Evolutionary conservation across 2,329 filamentous ascomycete species (phyloP).

Genomic region (Fonsecaea pugnacius): DNA sequence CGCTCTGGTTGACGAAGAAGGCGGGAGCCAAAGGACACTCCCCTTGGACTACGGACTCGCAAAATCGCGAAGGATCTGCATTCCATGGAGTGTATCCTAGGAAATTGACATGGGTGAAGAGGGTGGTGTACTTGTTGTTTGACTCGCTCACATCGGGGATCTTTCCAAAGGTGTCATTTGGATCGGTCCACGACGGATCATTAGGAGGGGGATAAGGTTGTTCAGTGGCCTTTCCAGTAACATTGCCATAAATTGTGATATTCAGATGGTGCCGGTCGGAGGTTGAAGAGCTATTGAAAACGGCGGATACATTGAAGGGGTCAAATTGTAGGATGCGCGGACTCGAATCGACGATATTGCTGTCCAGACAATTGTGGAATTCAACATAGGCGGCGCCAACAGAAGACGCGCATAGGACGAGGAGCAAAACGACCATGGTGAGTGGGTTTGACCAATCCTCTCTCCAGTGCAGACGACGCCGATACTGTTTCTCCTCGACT

Average conservation of each 20-base stretch:
- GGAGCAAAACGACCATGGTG: slow-evolving; percentile 11
- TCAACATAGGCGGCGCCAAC: slow-evolving; percentile 67
- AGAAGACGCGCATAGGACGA: slow-evolving; percentile 8
- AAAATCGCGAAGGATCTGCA: slow-evolving; percentile 65
- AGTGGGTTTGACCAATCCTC: neutral
- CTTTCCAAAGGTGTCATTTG: slow-evolving; percentile 70
- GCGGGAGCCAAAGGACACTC: slow-evolving; percentile 76
- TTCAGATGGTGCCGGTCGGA: slow-evolving; percentile 68
- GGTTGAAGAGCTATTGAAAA: slow-evolving; percentile 63
- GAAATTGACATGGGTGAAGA: slow-evolving; percentile 72
- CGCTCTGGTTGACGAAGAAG: slow-evolving; percentile 63
- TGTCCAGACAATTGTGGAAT: slow-evolving; percentile 80
- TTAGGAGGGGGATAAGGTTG: slow-evolving; percentile 64
- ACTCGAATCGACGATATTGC: slow-evolving; percentile 61
- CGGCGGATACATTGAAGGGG: slow-evolving; percentile 73
- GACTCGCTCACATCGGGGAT: slow-evolving; percentile 68
- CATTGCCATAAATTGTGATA: slow-evolving; percentile 87
- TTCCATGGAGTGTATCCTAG: slow-evolving; percentile 75
- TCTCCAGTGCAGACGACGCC: neutral
- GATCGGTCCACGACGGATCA: slow-evolving; percentile 66
- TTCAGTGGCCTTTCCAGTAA: slow-evolving; percentile 70
- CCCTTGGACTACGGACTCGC: slow-evolving; percentile 59
- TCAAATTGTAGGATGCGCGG: slow-evolving; percentile 76
- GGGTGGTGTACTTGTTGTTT: slow-evolving; percentile 69
- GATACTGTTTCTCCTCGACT: slow-evolving; percentile 9